A percentile compares a stretch with the other conserved stretches of the same genome.
Conservation (phyloP, 106 monocot species). For the Amphibolis antarctica region DNA sequence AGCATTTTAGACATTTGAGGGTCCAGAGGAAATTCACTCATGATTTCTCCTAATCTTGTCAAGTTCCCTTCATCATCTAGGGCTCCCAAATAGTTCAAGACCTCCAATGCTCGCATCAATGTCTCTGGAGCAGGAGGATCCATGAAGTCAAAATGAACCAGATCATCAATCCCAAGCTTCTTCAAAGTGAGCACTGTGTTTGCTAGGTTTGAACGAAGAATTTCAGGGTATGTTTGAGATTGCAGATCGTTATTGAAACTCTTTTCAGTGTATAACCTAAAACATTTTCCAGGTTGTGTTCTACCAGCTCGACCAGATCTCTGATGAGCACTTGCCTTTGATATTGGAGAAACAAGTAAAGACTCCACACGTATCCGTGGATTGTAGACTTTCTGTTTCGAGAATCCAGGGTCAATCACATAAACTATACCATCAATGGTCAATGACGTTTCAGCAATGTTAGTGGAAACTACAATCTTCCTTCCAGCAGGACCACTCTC, state of each 20-base stretch:
- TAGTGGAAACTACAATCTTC: conserved; percentile 27
- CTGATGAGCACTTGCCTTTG: conserved; percentile 28
- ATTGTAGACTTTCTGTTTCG: conserved; percentile 28
- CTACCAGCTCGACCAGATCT: conserved; percentile 27
- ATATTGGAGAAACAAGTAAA: conserved; percentile 24
- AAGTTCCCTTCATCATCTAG: conserved; percentile 29
- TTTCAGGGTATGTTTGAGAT: conserved; percentile 29
- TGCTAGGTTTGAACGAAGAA: conserved; percentile 27
- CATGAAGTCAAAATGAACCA: conserved; percentile 33
- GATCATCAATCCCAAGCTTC: conserved; percentile 29
- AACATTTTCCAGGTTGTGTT: conserved; percentile 30
- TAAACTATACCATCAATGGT: conserved; percentile 32
- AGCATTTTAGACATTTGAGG: conserved; percentile 32
- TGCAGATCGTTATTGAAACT: conserved; percentile 26
- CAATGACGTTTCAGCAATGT: conserved; percentile 26
- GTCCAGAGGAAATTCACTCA: conserved; percentile 30
- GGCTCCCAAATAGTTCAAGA: conserved; percentile 26
- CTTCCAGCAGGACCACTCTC: conserved; percentile 24
- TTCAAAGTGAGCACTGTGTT: conserved; percentile 26
- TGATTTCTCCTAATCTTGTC: conserved; percentile 24
- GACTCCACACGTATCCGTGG: conserved; percentile 29
- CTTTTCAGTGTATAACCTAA: conserved; percentile 24
- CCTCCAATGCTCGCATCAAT: conserved; percentile 26
- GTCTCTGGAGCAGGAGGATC: conserved; percentile 30
- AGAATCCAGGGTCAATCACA: conserved; percentile 29